A percentile compares a stretch with the other conserved stretches of the same genome.
Evolutionary conservation across 1,284 basidiomycete genomes (phyloP).

Genomic region (Moniliella sp.): DNA sequence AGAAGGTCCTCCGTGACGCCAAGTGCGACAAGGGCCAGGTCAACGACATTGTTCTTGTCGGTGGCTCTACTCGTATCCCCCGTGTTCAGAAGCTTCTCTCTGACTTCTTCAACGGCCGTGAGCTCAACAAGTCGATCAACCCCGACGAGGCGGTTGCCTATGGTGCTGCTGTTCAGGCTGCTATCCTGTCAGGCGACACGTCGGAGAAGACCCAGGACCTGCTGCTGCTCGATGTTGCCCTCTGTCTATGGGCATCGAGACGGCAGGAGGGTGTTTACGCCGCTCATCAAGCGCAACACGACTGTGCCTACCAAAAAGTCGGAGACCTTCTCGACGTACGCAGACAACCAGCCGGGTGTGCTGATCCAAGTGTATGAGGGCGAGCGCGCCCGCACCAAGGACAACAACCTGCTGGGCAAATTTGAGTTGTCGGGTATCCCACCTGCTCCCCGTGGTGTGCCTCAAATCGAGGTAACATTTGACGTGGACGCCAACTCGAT

Average conservation of each 20-base stretch:
- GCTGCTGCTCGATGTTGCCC: constrained; percentile 91
- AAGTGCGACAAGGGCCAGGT: constrained; percentile 81
- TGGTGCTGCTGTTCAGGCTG: constrained; percentile 95
- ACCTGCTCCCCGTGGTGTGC: constrained; percentile 79
- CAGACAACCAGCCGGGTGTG: constrained; percentile 31
- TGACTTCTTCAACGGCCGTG: constrained; percentile 79
- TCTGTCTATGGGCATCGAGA: constrained; percentile 85
- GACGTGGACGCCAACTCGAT: constrained; percentile 97
- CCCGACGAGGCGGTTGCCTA: constrained; percentile 98
- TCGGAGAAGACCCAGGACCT: constrained; percentile 94
- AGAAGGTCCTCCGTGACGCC: constrained; percentile 91
- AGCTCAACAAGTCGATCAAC: constrained; percentile 55
- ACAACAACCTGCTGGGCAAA: constrained; percentile 90
- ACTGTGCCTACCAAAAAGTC: constrained; percentile 93
- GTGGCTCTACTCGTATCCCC: constrained; percentile 95
- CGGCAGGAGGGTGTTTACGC: constrained; percentile 94
- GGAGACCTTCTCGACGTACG: constrained; percentile 75
- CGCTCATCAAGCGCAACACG: constrained; percentile 93
- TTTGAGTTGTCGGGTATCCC: constrained; percentile 82
- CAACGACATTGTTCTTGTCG: constrained; percentile 89
- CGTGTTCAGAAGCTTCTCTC: constrained; percentile 92
- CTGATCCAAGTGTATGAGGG: constrained; percentile 70
- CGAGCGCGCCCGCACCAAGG: constrained; percentile 93
- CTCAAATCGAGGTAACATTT: constrained; percentile 93
- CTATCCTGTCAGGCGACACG: constrained; percentile 88